phyloP scores from a whole-genome alignment of 202 grass and related monocot genomes.

The Eragrostis tef region DNA sequence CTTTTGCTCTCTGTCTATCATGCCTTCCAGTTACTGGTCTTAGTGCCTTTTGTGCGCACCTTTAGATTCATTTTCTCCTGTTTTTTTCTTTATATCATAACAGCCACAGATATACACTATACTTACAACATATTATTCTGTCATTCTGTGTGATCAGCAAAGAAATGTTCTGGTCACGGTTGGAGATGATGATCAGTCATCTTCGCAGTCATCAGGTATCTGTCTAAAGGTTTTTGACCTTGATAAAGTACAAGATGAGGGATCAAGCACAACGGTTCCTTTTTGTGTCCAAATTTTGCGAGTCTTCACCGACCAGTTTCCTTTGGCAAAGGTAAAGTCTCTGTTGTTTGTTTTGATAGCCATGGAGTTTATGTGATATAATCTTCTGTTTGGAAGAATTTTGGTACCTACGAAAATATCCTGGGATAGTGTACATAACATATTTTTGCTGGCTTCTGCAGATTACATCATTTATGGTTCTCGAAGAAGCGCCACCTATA shows the following conservation, averaged over 20 bases:
- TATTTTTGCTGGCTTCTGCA: conserved; percentile 47
- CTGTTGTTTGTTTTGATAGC: background rate
- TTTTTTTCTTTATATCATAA: conserved; percentile 39
- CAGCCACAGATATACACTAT: background rate
- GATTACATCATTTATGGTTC: conserved; percentile 94
- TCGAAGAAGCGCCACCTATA: conserved; percentile 94
- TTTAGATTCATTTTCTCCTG: background rate
- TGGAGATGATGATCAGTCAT: conserved; percentile 87
- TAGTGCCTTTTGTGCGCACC: conserved; percentile 3
- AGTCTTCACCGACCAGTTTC: conserved; percentile 90
- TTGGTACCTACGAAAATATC: background rate
- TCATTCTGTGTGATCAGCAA: conserved; percentile 66
- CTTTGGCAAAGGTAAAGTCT: conserved; percentile 75
- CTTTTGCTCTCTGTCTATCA: background rate
- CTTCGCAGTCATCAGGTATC: conserved; percentile 70
- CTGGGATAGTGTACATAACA: conserved; percentile 29
- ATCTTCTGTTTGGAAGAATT: background rate
- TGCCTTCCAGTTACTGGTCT: background rate
- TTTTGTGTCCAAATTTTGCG: conserved; percentile 95
- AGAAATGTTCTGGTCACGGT: conserved; percentile 84
- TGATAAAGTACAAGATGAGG: conserved; percentile 95
- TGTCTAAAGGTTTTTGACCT: conserved; percentile 97
- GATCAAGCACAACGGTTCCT: conserved; percentile 77
- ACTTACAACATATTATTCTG: conserved; percentile 15
- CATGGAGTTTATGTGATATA: background rate